These are phyloP conservation scores for Plasmodium ovale DNA, from an alignment of 169 alveolate species.

Conservation along the genomic window DNA sequence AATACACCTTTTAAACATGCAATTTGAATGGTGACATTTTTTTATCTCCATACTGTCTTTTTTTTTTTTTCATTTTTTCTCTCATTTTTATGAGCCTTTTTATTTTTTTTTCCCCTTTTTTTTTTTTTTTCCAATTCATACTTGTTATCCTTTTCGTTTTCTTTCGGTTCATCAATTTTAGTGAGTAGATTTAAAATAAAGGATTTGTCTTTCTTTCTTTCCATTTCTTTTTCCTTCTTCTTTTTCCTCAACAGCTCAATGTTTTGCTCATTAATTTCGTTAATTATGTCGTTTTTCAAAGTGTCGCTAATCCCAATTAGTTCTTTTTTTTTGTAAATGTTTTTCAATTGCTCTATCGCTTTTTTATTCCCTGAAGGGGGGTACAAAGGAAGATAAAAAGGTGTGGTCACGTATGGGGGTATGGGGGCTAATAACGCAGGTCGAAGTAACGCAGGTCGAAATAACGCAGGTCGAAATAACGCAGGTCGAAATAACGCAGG, in stretches of 20 bases:
- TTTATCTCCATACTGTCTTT: no score
- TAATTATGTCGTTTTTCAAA: constrained; percentile 21
- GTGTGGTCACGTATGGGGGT: no score
- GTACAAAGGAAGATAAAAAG: no score
- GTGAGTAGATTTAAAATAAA: constrained; percentile 55
- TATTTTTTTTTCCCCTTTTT: background rate
- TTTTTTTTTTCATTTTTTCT: no score
- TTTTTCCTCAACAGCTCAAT: constrained; percentile 29
- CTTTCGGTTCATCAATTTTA: constrained; percentile 46
- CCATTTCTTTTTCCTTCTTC: constrained; percentile 55
- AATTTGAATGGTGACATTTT: no score
- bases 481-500: no score
- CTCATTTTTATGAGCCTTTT: background rate
- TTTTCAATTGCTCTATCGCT: constrained; percentile 40
- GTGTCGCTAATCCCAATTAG: constrained; percentile 13
- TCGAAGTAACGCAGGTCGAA: no score
- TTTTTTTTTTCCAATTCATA: background rate
- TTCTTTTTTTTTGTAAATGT: constrained; percentile 55
- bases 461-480: no score
- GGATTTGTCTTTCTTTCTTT: constrained; percentile 59
- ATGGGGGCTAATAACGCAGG: no score
- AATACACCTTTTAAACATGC: no score
- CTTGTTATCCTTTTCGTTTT: constrained; percentile 45
- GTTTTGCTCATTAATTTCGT: constrained; percentile 49
- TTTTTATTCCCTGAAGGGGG: constrained; percentile 42